Conservation (phyloP, 257 asterid genomes). For the Catharanthus roseus region DNA sequence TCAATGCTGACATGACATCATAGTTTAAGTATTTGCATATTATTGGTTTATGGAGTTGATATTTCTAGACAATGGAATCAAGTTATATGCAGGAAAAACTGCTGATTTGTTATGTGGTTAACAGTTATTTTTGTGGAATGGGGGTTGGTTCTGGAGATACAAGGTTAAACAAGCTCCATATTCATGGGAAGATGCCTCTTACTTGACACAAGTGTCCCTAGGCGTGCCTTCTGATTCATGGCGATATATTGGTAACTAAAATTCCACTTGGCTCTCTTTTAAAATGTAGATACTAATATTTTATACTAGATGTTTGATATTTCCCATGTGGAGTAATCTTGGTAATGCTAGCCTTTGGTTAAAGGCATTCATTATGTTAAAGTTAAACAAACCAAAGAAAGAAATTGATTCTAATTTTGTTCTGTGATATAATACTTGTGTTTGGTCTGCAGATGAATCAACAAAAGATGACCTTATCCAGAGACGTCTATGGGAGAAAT, state of each 20-base stretch:
- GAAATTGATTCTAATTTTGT: neutral
- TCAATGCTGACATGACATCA: neutral
- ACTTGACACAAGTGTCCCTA: slow-evolving; percentile 67
- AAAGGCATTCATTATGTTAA: neutral
- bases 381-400: neutral
- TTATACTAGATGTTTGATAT: too few relatives aligned
- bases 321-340: neutral
- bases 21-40: neutral
- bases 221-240: slow-evolving; percentile 65
- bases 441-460: slow-evolving; percentile 47
- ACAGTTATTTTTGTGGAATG: slow-evolving; percentile 75
- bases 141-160: slow-evolving; percentile 83
- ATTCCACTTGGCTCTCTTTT: neutral
- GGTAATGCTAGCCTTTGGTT: neutral
- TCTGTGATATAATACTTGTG: slow-evolving; percentile 12
- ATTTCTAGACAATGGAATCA: neutral
- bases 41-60: neutral
- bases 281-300: too few relatives aligned
- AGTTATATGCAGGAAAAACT: slow-evolving; percentile 4
- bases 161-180: slow-evolving; percentile 65
- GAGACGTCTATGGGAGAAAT: slow-evolving; percentile 77
- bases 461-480: slow-evolving; percentile 67
- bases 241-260: slow-evolving; percentile 52
- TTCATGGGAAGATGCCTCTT: slow-evolving; percentile 83
- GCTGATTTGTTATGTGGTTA: slow-evolving; percentile 17